Conservation (phyloP, 2,329 filamentous ascomycete species). For the Trichoderma simmonsii region DNA sequence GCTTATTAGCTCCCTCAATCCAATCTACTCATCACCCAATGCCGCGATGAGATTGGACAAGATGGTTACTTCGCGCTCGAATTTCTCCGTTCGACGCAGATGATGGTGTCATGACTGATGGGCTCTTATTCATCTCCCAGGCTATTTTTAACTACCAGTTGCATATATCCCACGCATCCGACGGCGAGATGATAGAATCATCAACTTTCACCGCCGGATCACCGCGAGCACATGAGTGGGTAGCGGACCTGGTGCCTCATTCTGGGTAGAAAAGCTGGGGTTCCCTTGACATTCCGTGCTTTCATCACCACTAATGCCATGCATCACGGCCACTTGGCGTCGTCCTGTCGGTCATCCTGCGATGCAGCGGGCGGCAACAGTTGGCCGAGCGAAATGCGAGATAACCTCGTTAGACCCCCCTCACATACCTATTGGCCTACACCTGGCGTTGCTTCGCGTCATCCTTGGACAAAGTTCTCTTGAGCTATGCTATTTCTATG, state of each 20-base stretch:
- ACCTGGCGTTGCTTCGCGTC: background rate
- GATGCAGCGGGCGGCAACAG: slow-evolving; percentile 3
- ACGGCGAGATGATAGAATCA: slow-evolving; percentile 10
- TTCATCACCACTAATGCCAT: slow-evolving; percentile 13
- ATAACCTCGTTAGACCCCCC: background rate
- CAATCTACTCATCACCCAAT: slow-evolving; percentile 11
- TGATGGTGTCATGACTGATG: slow-evolving; percentile 16
- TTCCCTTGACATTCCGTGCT: background rate
- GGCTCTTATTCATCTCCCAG: background rate
- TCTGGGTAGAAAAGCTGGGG: slow-evolving; percentile 5
- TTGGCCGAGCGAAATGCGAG: background rate
- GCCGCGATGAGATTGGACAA: slow-evolving; percentile 8
- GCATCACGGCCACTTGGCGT: slow-evolving; percentile 2
- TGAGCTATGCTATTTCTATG: background rate
- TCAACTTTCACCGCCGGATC: slow-evolving; percentile 15
- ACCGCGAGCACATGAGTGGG: slow-evolving; percentile 8
- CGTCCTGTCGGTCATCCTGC: slow-evolving; percentile 7
- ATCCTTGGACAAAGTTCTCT: background rate
- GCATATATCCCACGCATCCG: slow-evolving; percentile 12
- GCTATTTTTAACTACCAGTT: slow-evolving; percentile 10
- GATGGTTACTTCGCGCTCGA: background rate
- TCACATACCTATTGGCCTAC: background rate
- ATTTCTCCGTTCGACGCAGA: slow-evolving; percentile 9
- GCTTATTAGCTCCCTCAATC: slow-evolving; percentile 3
- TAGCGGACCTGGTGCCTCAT: slow-evolving; percentile 6